Percentiles rank a stretch among this genome's conserved stretches.
Evolutionary conservation across 768 basidiomycete species (phyloP).

Genomic region (Lentinula sp.): DNA sequence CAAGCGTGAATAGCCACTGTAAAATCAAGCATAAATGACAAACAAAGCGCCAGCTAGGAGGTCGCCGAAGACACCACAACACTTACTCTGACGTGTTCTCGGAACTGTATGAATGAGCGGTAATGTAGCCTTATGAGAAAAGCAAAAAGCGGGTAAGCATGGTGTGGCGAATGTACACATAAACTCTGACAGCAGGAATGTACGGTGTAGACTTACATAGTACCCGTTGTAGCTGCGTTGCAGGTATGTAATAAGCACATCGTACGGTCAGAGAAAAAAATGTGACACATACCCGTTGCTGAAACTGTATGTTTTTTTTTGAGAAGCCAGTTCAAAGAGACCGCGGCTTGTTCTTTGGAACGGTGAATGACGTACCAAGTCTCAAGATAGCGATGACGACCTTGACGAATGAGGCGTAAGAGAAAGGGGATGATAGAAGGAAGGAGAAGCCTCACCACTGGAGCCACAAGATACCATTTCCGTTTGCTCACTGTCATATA

Average conservation of each 20-base stretch:
- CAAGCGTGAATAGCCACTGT: conserved; percentile 52
- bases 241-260: not conserved
- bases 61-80: not conserved
- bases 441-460: conserved; percentile 21
- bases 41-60: not conserved
- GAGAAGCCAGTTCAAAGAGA: not conserved
- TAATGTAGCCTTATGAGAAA: not conserved
- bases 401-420: conserved; percentile 7
- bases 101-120: conserved; percentile 12
- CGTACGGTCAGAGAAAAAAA: not conserved
- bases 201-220: not conserved
- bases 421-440: not conserved
- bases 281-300: conserved; percentile 20
- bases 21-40: not conserved
- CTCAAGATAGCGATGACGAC: conserved; percentile 20
- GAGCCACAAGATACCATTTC: conserved; percentile 25
- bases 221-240: not conserved
- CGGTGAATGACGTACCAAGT: conserved; percentile 15
- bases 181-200: not conserved
- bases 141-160: not conserved
- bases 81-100: conserved; percentile 14
- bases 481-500: conserved; percentile 25
- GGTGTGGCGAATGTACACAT: not conserved
- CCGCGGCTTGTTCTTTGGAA: not conserved
- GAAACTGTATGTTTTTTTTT: conserved; percentile 9